A percentile compares a stretch with the other conserved stretches of the same genome.
phyloP scores from a whole-genome alignment of 2,329 filamentous ascomycete species.

The Ophiostoma sp. region DNA sequence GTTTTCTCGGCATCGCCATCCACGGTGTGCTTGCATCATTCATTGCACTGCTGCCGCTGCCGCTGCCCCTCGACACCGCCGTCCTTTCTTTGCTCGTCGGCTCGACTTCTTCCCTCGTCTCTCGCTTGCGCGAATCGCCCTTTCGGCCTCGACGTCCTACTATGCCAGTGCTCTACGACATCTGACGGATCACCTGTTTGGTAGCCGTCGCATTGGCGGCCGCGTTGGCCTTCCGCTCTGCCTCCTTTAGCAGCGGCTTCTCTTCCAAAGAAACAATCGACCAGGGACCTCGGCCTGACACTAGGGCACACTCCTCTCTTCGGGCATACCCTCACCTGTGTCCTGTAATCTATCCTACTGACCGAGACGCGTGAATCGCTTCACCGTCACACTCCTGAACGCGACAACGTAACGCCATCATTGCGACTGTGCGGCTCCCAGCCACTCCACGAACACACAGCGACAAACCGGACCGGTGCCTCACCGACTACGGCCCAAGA shows the following conservation, averaged over 20 bases:
- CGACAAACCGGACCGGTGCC: background rate
- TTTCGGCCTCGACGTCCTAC: conserved; percentile 14
- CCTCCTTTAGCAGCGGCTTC: background rate
- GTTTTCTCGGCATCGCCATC: background rate
- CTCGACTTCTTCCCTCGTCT: background rate
- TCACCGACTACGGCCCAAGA: background rate
- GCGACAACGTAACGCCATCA: background rate
- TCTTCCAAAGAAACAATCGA: background rate
- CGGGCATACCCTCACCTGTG: too few relatives aligned
- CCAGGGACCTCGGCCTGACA: too few relatives aligned
- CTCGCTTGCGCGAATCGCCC: background rate
- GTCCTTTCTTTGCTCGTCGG: background rate
- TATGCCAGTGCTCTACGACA: conserved; percentile 21
- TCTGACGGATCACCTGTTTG: conserved; percentile 25
- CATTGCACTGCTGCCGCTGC: too few relatives aligned
- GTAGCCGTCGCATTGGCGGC: conserved; percentile 24
- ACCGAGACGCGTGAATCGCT: background rate
- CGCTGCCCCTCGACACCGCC: background rate
- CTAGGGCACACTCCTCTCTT: background rate
- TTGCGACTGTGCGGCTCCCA: background rate
- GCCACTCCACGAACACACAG: too few relatives aligned
- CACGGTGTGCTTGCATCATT: too few relatives aligned
- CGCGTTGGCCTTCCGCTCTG: conserved; percentile 14
- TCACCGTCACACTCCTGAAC: background rate
- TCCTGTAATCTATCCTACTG: background rate